Evolutionary conservation across 2,329 filamentous ascomycete genomes (phyloP).

Genomic region (Paraconiothyrium sp.): DNA sequence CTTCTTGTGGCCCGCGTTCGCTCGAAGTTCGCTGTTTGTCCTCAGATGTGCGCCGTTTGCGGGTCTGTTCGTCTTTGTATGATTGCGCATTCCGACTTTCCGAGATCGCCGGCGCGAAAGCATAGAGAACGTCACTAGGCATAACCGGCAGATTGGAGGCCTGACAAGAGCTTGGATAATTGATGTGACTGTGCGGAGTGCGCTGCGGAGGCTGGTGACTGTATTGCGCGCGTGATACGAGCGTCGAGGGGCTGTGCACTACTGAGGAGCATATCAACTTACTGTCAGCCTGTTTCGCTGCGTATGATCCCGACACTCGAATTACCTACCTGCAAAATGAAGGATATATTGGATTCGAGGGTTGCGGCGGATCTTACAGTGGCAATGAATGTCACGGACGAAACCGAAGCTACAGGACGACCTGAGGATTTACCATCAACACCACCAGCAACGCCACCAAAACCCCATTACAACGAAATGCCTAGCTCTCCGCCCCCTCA

Average conservation of each 20-base stretch:
- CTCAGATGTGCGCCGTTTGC: conserved; percentile 7
- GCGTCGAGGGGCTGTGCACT: conserved; percentile 17
- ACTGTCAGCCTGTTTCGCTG: not conserved
- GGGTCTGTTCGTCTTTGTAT: conserved; percentile 3
- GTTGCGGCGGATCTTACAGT: not conserved
- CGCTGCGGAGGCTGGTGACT: not conserved
- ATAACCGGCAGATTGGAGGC: not conserved
- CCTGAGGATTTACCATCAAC: not conserved
- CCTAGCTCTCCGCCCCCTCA: conserved; percentile 14
- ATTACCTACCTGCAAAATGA: too few species aligned
- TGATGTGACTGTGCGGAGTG: not conserved
- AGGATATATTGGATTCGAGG: too few species aligned
- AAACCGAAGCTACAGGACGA: not conserved
- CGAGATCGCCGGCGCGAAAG: not conserved
- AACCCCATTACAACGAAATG: conserved; percentile 11
- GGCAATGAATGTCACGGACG: not conserved
- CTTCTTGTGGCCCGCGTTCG: not conserved
- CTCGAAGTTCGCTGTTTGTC: not conserved
- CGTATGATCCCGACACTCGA: not conserved
- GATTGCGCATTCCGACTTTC: not conserved
- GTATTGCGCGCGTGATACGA: conserved; percentile 17
- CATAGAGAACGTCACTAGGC: not conserved
- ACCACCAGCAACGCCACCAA: not conserved
- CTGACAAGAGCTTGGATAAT: not conserved
- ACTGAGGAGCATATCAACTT: conserved; percentile 12